These are phyloP conservation scores for Cubamyces lactineus DNA, from an alignment of 768 basidiomycete genomes.

Conservation along the genomic window DNA sequence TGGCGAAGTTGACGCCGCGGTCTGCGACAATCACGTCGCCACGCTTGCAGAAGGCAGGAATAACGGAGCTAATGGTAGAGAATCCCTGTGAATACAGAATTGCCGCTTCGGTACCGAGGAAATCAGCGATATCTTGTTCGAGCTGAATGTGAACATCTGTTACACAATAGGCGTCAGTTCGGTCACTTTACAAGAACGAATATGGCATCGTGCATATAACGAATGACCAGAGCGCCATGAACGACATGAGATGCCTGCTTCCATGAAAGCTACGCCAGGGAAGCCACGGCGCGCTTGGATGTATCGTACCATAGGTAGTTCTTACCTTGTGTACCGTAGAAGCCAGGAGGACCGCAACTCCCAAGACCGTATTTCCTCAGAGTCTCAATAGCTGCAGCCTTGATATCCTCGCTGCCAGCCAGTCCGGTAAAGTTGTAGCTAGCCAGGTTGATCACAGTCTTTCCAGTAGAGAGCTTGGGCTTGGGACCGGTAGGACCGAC, in stretches of 20 bases:
- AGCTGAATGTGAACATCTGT: constrained; percentile 90
- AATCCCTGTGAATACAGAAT: constrained; percentile 97
- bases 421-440: constrained; percentile 93
- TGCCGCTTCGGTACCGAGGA: constrained; percentile 83
- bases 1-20: constrained; percentile 92
- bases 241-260: no score
- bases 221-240: no score
- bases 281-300: no score
- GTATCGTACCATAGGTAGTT: no score
- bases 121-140: constrained; percentile 88
- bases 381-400: constrained; percentile 81
- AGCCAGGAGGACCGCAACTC: constrained; percentile 94
- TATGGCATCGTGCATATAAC: not conserved
- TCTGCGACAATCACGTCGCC: constrained; percentile 99
- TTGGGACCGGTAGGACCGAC: constrained; percentile 81
- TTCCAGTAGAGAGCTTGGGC: constrained; percentile 77
- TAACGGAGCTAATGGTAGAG: constrained; percentile 89
- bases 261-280: no score
- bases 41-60: constrained; percentile 96
- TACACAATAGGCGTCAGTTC: not conserved
- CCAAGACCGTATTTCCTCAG: constrained; percentile 90
- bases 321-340: constrained; percentile 94
- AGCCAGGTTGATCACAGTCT: constrained; percentile 82
- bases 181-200: not conserved
- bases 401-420: constrained; percentile 85